These are phyloP conservation scores for Codiaeum variegatum DNA, from an alignment of 441 rosid species.

Conservation along the genomic window DNA sequence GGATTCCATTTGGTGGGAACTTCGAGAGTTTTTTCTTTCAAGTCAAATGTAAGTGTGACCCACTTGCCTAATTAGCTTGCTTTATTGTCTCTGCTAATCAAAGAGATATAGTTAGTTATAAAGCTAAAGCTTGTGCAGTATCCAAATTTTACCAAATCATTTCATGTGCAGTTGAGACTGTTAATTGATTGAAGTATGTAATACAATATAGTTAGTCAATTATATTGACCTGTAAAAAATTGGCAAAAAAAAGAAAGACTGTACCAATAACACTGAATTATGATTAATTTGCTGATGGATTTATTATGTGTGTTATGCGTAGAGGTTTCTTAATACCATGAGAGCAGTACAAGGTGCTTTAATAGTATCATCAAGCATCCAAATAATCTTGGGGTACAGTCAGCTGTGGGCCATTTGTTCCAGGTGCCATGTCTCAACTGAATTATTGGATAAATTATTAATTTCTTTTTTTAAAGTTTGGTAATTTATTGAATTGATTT, in stretches of 20 bases:
- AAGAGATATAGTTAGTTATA: background rate
- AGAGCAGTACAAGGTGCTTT: slow-evolving; percentile 99
- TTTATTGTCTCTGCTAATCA: slow-evolving; percentile 1
- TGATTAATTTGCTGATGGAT: slow-evolving; percentile 7
- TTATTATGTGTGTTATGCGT: slow-evolving; percentile 13
- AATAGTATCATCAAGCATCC: slow-evolving; percentile 93
- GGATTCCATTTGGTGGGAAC: slow-evolving; percentile 21
- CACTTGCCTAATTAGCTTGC: slow-evolving; percentile 23
- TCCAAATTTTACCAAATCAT: slow-evolving; percentile 14
- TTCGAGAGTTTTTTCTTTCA: slow-evolving; percentile 18
- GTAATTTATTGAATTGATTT: slow-evolving; percentile 1
- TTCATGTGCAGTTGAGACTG: background rate
- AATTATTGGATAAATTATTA: slow-evolving; percentile 6
- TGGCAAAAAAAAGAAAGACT: too few species aligned
- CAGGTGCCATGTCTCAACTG: slow-evolving; percentile 45
- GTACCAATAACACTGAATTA: too few species aligned
- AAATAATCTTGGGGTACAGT: slow-evolving; percentile 92
- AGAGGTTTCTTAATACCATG: slow-evolving; percentile 94
- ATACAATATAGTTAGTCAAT: background rate
- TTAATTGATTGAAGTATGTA: background rate
- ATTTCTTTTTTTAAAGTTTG: background rate
- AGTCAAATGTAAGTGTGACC: slow-evolving; percentile 36
- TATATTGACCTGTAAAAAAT: background rate
- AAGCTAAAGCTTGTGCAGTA: slow-evolving; percentile 2
- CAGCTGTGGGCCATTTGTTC: slow-evolving; percentile 96